These are phyloP conservation scores for Plasmodium gonderi DNA, from an alignment of 169 alveolate species.

Conservation along the genomic window DNA sequence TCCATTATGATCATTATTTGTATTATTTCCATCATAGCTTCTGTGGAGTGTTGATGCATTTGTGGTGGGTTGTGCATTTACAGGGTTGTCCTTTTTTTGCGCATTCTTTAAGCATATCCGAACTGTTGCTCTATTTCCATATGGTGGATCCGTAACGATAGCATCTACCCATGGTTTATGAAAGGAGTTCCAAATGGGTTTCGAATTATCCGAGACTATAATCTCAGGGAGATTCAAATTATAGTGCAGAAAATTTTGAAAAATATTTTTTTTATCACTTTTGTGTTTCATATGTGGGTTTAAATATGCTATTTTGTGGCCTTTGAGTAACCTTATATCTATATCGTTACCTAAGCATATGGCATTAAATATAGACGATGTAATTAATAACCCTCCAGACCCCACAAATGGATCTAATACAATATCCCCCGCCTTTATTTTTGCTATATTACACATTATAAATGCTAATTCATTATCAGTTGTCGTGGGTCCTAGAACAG, in stretches of 20 bases:
- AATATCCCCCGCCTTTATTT: constrained; percentile 77
- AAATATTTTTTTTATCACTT: constrained; percentile 70
- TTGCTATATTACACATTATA: constrained; percentile 93
- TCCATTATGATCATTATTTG: neutral
- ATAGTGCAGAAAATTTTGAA: constrained; percentile 78
- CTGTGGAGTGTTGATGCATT: neutral
- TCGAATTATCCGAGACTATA: constrained; percentile 71
- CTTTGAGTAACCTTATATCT: constrained; percentile 94
- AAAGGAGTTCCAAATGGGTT: constrained; percentile 58
- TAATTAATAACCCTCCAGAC: constrained; percentile 95
- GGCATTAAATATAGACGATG: constrained; percentile 93
- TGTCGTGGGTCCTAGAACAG: constrained; percentile 98
- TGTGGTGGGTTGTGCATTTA: neutral
- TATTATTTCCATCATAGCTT: neutral
- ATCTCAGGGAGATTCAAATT: constrained; percentile 78
- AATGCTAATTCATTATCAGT: constrained; percentile 96
- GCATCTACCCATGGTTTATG: constrained; percentile 94
- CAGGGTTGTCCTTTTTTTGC: neutral
- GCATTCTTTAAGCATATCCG: constrained; percentile 12
- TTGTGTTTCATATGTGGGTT: constrained; percentile 81
- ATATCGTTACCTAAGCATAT: constrained; percentile 96
- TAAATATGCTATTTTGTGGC: constrained; percentile 85
- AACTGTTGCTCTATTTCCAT: constrained; percentile 88
- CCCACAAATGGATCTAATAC: constrained; percentile 98
- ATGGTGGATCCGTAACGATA: constrained; percentile 98